Evolutionary conservation across 139 green algal species (phyloP), one percentile per base, ranked within the genome.

Genomic region (Coelastrella sp.): DNA sequence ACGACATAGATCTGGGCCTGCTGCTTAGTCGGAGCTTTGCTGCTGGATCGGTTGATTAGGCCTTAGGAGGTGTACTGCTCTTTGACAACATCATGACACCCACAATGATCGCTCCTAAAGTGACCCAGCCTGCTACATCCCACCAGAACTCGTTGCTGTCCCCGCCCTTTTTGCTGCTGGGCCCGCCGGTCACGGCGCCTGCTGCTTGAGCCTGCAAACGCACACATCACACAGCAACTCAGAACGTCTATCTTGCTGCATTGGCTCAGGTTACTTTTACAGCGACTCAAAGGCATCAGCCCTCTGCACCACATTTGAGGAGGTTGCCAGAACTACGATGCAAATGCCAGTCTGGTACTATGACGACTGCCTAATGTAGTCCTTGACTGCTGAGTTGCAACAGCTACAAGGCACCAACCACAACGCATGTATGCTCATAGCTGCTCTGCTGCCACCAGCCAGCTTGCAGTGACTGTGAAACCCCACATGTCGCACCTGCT

Each of bases 101-200:
- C 0, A 94, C 90, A 20, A 95, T 89, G 14, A 94, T 90, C 3
- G 73, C 94, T 0, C 73, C 90, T 76, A 98, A 91, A 59, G 94
- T 86, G 32, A 95, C 93, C 96, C 96, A 98, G 86, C 97, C 97
- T n/a, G 92, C 97, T 47, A 98, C 74, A 87, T 98, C 97, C 89
- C 95, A 98, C 95, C 95, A 97, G 73, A 97, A 95, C 74, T 98
- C 96, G 85, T 89, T 94, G 11, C 80, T 5, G 5, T 66, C 59
- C 7, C 59, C 19, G 3, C 65, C 74, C 6, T 87, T 65, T 14
- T 87, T 65, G 80, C 90, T 80, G 32, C 79, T 57, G 59, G 80
- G 74, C 23, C 86, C 83, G 6, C 92, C 89, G 68, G 90, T 90
- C 14, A 71, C 80, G 7, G 60, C 80, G n/a, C 73, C 66, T 5